Percentiles rank a stretch among this genome's conserved stretches.
Evolutionary conservation across 1,284 basidiomycete genomes (phyloP).

Genomic region (Naganishia sp.): DNA sequence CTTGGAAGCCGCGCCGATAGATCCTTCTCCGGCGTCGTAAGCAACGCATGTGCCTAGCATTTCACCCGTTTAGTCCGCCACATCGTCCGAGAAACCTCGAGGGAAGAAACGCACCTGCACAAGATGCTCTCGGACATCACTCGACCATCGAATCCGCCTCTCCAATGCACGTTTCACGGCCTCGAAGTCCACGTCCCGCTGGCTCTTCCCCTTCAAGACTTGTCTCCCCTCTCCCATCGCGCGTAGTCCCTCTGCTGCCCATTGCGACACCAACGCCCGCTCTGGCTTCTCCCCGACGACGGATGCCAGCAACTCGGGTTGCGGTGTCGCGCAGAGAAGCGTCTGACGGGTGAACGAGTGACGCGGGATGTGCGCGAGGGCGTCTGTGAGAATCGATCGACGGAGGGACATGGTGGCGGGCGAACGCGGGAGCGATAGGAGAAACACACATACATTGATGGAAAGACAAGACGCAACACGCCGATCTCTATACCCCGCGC

Average conservation of each 20-base stretch:
- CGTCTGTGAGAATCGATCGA: slow-evolving; percentile 10
- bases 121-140: slow-evolving; percentile 23
- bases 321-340: background rate
- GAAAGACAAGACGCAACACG: too few species aligned
- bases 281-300: slow-evolving; percentile 1
- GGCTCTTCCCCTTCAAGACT: background rate
- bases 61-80: too few species aligned
- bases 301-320: background rate
- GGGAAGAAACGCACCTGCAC: slow-evolving; percentile 10
- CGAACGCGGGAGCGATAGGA: too few species aligned
- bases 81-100: background rate
- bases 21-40: slow-evolving; percentile 7
- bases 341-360: slow-evolving; percentile 27
- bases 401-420: background rate
- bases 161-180: slow-evolving; percentile 2
- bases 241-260: slow-evolving; percentile 21
- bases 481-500: too few species aligned
- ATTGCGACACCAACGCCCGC: slow-evolving; percentile 17
- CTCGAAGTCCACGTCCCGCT: slow-evolving; percentile 3
- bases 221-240: slow-evolving; percentile 7
- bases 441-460: too few species aligned
- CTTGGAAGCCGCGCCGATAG: slow-evolving; percentile 5
- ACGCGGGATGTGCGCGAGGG: slow-evolving; percentile 5
- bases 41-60: slow-evolving; percentile 18
- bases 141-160: slow-evolving; percentile 12